A percentile compares a stretch with the other conserved stretches of the same genome.
These are phyloP conservation scores for Rhodotorula graminis DNA, from an alignment of 768 basidiomycete species.

Conservation along the genomic window DNA sequence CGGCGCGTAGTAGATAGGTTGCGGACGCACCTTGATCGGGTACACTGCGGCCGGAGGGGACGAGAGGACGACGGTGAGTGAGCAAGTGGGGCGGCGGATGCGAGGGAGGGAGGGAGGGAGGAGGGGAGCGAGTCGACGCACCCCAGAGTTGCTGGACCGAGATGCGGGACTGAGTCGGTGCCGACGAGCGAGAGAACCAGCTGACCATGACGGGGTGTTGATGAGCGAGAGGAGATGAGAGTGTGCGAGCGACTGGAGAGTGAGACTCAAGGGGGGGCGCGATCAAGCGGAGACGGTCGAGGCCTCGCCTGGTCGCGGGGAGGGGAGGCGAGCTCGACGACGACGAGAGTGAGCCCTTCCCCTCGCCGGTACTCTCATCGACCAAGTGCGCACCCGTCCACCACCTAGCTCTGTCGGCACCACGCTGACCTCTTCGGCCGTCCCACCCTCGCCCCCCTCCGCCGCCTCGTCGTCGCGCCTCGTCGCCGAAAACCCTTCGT, in stretches of 20 bases:
- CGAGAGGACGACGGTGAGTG: not conserved
- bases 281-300: not conserved
- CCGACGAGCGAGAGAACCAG: not conserved
- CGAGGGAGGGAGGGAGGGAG: not conserved
- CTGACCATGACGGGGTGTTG: constrained; percentile 10
- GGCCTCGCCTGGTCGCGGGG: not conserved
- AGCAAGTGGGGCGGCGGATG: not conserved
- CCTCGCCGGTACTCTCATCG: constrained; percentile 4
- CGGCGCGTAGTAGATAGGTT: too few species aligned
- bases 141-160: constrained; percentile 28
- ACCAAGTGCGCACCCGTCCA: not conserved
- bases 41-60: constrained; percentile 6
- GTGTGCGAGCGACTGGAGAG: not conserved
- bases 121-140: not conserved
- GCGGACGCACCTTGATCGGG: constrained; percentile 21
- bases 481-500: not conserved
- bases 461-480: too few species aligned
- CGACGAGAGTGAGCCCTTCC: not conserved
- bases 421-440: not conserved
- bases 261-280: too few species aligned
- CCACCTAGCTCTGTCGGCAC: too few species aligned
- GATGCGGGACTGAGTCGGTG: too few species aligned
- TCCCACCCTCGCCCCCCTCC: not conserved
- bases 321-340: too few species aligned
- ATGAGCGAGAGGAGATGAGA: not conserved